Base-by-base conservation (phyloP, 345 rosid species). In the Salix arbutifolia region DNA sequence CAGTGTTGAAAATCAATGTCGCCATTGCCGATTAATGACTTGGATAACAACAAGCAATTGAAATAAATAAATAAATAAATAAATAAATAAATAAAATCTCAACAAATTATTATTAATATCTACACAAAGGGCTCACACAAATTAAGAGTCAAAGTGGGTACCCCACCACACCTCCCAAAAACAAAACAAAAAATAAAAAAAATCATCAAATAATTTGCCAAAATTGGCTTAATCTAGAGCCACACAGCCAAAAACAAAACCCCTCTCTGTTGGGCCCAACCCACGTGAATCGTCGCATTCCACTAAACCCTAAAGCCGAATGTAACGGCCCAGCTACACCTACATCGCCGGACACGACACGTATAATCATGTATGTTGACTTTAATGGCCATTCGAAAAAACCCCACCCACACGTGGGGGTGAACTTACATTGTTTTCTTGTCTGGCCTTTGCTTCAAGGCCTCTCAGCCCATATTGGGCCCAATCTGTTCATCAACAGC, bases 341-440 rank as follows among this genome's bases (percentile, higher is more conserved):
- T 61, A 65, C 70, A 61, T 73, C 76, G 12, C 18, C 28, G 13
- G 76, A 77, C 83, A 77, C 8, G 17, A 67, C 89, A 82, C 86
- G 85, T 79, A 85, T 81, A 85, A n/a, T 73, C 69, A 44, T 26
- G 3, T 21, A 67, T 73, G 61, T 77, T 65, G 82, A 80, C 83
- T 69, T 78, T 77, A 82, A 75, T 31, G 64, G 38, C 68, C 71
- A 65, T 30, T 0, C 3, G 17, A 18, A 1, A 37, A 31, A 77
- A 74, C 82, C 85, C 85, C 87, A 81, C 81, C 85, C 91, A 53
- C 88, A 85, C 90, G 90, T 81, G 91, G 74, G 86, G 81, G 73
- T 53, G 78, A 80, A 75, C 69, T 72, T 30, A 50, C 26, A 19
- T 70, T 68, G 31, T 81, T 74, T 77, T 82, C 65, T 23, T 62